Evolutionary conservation across 495 filamentous ascomycete genomes (phyloP).

Genomic region (Pyronema omphalodes): DNA sequence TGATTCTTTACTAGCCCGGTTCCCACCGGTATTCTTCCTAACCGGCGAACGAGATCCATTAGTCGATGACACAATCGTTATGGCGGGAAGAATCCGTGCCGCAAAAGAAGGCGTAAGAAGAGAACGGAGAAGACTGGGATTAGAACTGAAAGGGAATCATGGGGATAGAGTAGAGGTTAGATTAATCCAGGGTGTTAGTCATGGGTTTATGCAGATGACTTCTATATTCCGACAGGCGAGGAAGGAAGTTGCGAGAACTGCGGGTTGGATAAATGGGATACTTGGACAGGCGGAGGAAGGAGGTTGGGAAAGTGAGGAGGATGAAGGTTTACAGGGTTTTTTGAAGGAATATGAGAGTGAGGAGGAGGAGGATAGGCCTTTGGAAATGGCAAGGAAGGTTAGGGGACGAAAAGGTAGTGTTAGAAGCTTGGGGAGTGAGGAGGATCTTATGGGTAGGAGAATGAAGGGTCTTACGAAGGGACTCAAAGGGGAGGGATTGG

Average conservation of each 20-base stretch:
- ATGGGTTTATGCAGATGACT: constrained; percentile 87
- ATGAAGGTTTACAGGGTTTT: constrained; percentile 11
- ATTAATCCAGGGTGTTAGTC: constrained; percentile 69
- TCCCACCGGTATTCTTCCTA: constrained; percentile 82
- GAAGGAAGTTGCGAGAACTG: constrained; percentile 57
- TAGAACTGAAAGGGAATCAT: constrained; percentile 26
- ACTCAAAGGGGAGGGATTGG: background rate
- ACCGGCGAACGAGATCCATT: constrained; percentile 91
- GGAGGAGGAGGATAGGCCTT: constrained; percentile 15
- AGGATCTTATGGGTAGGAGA: constrained; percentile 46
- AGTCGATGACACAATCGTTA: constrained; percentile 91
- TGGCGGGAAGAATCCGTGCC: constrained; percentile 68
- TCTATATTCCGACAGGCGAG: constrained; percentile 69
- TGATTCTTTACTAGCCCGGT: constrained; percentile 56
- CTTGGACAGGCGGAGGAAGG: constrained; percentile 31
- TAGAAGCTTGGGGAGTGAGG: constrained; percentile 8
- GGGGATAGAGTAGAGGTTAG: constrained; percentile 45
- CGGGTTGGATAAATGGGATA: constrained; percentile 56
- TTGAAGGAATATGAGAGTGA: constrained; percentile 13
- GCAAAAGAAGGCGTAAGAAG: constrained; percentile 54
- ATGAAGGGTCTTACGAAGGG: constrained; percentile 61
- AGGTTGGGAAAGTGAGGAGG: constrained; percentile 27
- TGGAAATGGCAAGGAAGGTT: constrained; percentile 18
- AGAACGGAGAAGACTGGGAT: constrained; percentile 43
- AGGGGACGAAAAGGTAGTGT: constrained; percentile 3